A percentile compares a stretch with the other conserved stretches of the same genome.
These are phyloP conservation scores for Starmerella floricola DNA, from an alignment of 805 yeast species.

Conservation along the genomic window DNA sequence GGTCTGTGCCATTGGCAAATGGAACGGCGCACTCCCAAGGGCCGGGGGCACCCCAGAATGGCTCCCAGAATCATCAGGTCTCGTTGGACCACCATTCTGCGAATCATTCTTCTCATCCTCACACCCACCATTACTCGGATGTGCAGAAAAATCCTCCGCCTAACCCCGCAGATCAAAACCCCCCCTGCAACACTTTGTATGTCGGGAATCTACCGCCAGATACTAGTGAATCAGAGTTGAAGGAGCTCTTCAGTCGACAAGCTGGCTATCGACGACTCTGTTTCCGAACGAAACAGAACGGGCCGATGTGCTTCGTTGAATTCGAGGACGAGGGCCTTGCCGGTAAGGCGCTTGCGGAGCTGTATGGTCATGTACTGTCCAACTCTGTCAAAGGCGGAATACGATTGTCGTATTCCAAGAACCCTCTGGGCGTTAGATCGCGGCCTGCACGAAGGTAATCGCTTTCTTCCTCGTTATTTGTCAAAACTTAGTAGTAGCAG, in stretches of 20 bases:
- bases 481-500: no score
- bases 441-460: slow-evolving; percentile 21
- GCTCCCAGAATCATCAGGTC: not conserved
- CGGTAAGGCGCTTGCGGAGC: slow-evolving; percentile 82
- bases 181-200: slow-evolving; percentile 93
- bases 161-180: slow-evolving; percentile 97
- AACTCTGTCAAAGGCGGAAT: slow-evolving; percentile 89
- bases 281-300: slow-evolving; percentile 73
- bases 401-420: slow-evolving; percentile 83
- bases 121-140: not conserved
- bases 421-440: slow-evolving; percentile 94
- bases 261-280: slow-evolving; percentile 87
- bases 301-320: slow-evolving; percentile 99
- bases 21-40: no score
- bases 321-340: slow-evolving; percentile 93
- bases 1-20: no score
- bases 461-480: no score
- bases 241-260: slow-evolving; percentile 76
- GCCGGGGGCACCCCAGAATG: not conserved
- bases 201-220: slow-evolving; percentile 97
- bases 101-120: not conserved
- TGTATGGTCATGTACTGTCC: slow-evolving; percentile 85
- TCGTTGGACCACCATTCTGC: not conserved
- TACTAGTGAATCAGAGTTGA: slow-evolving; percentile 84
- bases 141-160: slow-evolving; percentile 38